Evolutionary conservation across 805 yeast genomes (phyloP).

Genomic region (Candida quercuum): DNA sequence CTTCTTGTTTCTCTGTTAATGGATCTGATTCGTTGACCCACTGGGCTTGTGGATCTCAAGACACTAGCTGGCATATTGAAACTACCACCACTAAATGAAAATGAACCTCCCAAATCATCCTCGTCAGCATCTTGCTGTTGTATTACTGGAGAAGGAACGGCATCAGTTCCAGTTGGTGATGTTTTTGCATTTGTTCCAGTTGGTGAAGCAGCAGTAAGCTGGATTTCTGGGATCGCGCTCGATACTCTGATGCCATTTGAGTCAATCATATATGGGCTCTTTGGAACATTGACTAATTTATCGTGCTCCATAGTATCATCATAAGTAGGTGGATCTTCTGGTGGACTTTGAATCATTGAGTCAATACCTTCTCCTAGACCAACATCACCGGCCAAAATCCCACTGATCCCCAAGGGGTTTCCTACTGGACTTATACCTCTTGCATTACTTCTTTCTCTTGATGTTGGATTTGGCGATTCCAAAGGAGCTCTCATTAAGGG

Average conservation of each 20-base stretch:
- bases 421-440: no score
- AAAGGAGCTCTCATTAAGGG: slow-evolving; percentile 14
- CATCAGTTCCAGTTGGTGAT: background rate
- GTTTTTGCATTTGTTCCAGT: no score
- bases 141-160: no score
- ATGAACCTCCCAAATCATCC: slow-evolving; percentile 24
- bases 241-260: background rate
- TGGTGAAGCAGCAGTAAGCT: background rate
- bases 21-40: slow-evolving; percentile 18
- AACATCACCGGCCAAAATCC: background rate
- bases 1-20: background rate
- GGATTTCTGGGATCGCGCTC: background rate
- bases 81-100: slow-evolving; percentile 28
- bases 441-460: no score
- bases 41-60: slow-evolving; percentile 27
- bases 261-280: background rate
- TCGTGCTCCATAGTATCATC: slow-evolving; percentile 20
- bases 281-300: slow-evolving; percentile 6
- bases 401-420: background rate
- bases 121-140: slow-evolving; percentile 1
- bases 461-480: slow-evolving; percentile 5
- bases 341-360: slow-evolving; percentile 11
- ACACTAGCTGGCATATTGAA: slow-evolving; percentile 30
- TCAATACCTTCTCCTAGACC: slow-evolving; percentile 1
- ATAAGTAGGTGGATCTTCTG: slow-evolving; percentile 31